Percentiles rank a stretch among this genome's conserved stretches.
phyloP scores from a whole-genome alignment of 306 rosid species.

The Neltuma alba region DNA sequence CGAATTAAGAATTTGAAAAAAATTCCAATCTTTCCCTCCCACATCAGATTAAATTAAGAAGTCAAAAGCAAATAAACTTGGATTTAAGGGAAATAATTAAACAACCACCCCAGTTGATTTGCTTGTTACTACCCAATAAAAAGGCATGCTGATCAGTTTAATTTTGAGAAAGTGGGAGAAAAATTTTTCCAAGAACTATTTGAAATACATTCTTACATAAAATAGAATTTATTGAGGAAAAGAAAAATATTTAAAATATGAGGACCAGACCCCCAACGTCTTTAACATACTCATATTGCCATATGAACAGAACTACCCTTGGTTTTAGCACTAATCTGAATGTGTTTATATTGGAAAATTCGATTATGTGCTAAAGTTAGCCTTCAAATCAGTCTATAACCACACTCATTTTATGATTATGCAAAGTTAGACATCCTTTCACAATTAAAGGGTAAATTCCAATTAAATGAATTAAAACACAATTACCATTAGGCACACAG shows the following conservation, averaged over 20 bases:
- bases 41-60: neutral
- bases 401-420: neutral
- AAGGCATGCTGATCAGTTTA: neutral
- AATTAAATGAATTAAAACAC: neutral
- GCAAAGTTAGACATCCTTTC: neutral
- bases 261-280: neutral
- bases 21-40: neutral
- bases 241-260: constrained; percentile 1
- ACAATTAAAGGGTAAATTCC: neutral
- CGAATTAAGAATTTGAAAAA: neutral
- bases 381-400: neutral
- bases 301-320: neutral
- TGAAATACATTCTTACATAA: neutral
- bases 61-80: constrained; percentile 8
- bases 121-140: neutral
- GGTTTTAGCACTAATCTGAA: neutral
- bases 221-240: neutral
- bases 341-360: neutral
- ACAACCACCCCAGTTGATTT: neutral
- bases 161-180: neutral
- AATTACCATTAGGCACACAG: neutral
- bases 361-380: neutral
- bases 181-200: neutral
- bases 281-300: constrained; percentile 9
- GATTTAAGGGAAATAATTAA: neutral